Evolutionary conservation across 2,329 filamentous ascomycete species (phyloP).

Genomic region (Fonsecaea erecta): DNA sequence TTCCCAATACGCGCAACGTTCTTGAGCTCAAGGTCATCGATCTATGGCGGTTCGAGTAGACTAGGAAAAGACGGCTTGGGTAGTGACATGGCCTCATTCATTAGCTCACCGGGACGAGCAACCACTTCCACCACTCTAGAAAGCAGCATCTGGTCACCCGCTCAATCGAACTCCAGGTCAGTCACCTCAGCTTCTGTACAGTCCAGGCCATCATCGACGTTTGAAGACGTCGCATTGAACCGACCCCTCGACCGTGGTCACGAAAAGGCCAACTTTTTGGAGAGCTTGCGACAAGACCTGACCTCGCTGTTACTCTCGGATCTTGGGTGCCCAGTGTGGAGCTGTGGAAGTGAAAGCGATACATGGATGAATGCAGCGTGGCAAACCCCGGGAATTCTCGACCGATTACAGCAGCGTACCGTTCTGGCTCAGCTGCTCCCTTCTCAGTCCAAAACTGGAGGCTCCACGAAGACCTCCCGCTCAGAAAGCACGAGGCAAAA

Average conservation of each 20-base stretch:
- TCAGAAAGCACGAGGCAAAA: not conserved
- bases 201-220: constrained; percentile 39
- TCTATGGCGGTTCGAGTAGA: constrained; percentile 70
- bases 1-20: constrained; percentile 39
- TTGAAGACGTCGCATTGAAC: constrained; percentile 37
- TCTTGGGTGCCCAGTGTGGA: constrained; percentile 81
- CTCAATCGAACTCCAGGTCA: constrained; percentile 56
- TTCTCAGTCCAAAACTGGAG: not conserved
- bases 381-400: constrained; percentile 66
- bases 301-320: constrained; percentile 88
- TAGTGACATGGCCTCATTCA: constrained; percentile 63
- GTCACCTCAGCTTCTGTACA: constrained; percentile 41
- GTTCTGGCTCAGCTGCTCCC: constrained; percentile 45
- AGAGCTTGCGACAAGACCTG: constrained; percentile 75
- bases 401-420: constrained; percentile 28
- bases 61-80: constrained; percentile 61
- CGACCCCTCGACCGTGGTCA: constrained; percentile 62
- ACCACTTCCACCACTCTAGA: constrained; percentile 74
- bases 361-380: constrained; percentile 72
- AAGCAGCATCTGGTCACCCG: constrained; percentile 88
- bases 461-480: not conserved
- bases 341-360: constrained; percentile 91
- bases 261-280: constrained; percentile 76
- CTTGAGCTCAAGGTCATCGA: constrained; percentile 56
- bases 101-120: constrained; percentile 67